These are phyloP conservation scores for Blastocystis sp. DNA, from an alignment of 352 stramenopile genomes.

Conservation along the genomic window DNA sequence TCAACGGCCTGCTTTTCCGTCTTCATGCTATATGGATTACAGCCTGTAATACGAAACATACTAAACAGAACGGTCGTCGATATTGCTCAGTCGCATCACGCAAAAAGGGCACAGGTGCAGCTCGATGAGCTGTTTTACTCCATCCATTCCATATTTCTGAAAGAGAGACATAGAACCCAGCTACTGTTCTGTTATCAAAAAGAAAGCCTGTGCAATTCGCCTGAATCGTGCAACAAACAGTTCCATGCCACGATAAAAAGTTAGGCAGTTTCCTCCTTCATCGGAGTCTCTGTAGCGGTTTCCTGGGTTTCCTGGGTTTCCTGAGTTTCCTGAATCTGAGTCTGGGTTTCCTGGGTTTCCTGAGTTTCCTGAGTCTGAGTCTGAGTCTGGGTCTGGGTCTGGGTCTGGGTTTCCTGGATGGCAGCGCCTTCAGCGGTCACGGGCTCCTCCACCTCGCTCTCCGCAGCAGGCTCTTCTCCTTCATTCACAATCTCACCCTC, in stretches of 20 bases:
- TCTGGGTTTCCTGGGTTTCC: too few species aligned
- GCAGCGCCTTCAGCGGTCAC: too few species aligned
- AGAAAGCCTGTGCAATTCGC: not conserved
- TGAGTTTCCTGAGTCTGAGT: too few species aligned
- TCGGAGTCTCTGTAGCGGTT: too few species aligned
- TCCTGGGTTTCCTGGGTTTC: too few species aligned
- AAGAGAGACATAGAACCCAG: constrained; percentile 16
- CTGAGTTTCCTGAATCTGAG: too few species aligned
- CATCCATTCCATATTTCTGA: constrained; percentile 43
- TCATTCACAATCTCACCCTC: not conserved
- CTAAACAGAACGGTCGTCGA: constrained; percentile 14
- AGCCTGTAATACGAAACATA: not conserved
- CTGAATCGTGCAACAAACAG: too few species aligned
- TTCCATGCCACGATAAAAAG: too few species aligned
- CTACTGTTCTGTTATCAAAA: not conserved
- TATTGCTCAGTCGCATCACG: constrained; percentile 43
- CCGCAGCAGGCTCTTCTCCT: not conserved
- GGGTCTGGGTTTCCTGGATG: too few species aligned
- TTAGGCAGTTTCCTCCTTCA: too few species aligned
- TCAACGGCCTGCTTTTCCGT: constrained; percentile 38
- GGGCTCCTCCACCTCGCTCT: not conserved
- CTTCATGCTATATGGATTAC: constrained; percentile 20
- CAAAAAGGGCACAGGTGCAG: constrained; percentile 58
- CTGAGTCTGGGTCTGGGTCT: too few species aligned
- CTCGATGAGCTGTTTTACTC: constrained; percentile 57